phyloP scores from a whole-genome alignment of 139 green algal genomes.

The Auxenochlorella pyrenoidosa region DNA sequence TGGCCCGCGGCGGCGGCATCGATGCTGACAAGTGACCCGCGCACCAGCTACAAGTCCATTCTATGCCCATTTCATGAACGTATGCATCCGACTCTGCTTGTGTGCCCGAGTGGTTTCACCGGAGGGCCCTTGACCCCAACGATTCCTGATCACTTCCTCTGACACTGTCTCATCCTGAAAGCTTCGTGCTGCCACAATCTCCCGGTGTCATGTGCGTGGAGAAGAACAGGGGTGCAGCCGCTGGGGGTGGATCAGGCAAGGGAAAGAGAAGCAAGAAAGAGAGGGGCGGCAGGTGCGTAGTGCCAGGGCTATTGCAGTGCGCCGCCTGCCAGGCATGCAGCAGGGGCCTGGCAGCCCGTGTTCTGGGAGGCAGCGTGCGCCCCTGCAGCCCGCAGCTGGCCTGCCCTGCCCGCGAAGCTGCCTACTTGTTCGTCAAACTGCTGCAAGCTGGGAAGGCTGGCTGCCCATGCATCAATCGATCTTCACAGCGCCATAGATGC shows the following conservation, averaged over 20 bases:
- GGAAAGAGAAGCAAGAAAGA: neutral
- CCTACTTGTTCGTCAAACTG: too few relatives aligned
- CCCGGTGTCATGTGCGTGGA: neutral
- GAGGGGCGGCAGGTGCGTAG: neutral
- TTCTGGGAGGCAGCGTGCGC: neutral
- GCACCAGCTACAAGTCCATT: too few relatives aligned
- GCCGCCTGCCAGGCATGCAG: neutral
- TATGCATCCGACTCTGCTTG: too few relatives aligned
- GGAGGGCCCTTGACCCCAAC: too few relatives aligned
- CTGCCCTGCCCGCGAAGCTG: too few relatives aligned
- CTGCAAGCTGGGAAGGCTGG: neutral
- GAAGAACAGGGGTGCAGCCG: neutral
- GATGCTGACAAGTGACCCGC: neutral
- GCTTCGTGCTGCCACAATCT: neutral
- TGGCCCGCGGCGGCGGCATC: neutral
- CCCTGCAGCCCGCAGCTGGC: too few relatives aligned
- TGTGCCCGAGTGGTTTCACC: too few relatives aligned
- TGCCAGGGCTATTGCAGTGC: neutral
- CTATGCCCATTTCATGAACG: too few relatives aligned
- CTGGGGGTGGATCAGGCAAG: neutral
- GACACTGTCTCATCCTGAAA: neutral
- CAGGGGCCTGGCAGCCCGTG: neutral
- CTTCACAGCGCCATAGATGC: conserved; percentile 95
- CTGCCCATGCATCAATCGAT: conserved; percentile 81
- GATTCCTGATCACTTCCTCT: neutral